Conservation (phyloP, 768 basidiomycete species). For the Austroboletus festivus region DNA sequence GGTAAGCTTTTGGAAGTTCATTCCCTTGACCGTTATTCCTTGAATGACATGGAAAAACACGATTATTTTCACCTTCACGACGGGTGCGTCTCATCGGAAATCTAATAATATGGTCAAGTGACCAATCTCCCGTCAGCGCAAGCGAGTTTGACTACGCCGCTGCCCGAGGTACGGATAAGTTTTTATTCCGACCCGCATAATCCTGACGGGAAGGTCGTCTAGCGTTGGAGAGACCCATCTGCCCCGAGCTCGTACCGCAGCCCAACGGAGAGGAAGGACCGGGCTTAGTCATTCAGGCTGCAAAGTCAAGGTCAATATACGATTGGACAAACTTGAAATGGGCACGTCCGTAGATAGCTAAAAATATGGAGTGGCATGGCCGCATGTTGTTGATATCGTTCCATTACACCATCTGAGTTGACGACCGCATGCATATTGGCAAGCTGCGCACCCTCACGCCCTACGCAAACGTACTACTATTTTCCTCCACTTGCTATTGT, state of each 20-base stretch:
- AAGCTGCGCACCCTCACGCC: neutral
- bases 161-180: conserved; percentile 17
- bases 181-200: neutral
- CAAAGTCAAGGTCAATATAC: neutral
- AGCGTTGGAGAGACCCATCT: conserved; percentile 17
- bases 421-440: conserved; percentile 4
- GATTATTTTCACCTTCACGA: conserved; percentile 20
- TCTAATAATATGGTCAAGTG: neutral
- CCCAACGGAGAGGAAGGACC: neutral
- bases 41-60: conserved; percentile 23
- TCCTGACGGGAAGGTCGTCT: conserved; percentile 8
- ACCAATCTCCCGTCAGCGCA: conserved; percentile 9
- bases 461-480: conserved; percentile 19
- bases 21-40: conserved; percentile 14
- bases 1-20: conserved; percentile 21
- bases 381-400: neutral
- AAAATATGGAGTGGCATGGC: conserved; percentile 13
- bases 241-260: conserved; percentile 22
- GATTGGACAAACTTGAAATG: conserved; percentile 24
- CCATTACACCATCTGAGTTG: neutral
- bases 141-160: conserved; percentile 24
- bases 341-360: neutral
- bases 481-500: conserved; percentile 22
- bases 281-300: conserved; percentile 9
- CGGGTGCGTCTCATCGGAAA: conserved; percentile 16